phyloP scores from a whole-genome alignment of 2,329 filamentous ascomycete species.

The Aphanoascus verrucosus region DNA sequence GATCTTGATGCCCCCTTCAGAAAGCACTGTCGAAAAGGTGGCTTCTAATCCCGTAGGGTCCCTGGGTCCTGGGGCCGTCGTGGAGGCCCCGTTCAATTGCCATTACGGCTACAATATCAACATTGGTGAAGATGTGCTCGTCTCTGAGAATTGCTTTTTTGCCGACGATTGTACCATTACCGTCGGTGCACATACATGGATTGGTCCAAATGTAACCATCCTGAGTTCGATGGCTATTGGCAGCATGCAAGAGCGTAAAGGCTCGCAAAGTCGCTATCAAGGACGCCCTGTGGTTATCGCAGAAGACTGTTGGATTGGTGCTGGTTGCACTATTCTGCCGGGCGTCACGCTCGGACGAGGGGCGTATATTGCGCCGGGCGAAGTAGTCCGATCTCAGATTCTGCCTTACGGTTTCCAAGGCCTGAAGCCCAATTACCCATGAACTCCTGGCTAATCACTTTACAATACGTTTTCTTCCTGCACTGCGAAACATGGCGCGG shows the following conservation, averaged over 20 bases:
- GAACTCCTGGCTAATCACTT: not conserved
- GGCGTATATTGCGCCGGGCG: slow-evolving; percentile 37
- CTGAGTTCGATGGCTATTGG: slow-evolving; percentile 63
- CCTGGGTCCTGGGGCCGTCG: slow-evolving; percentile 63
- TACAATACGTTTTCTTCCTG: not conserved
- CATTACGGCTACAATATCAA: slow-evolving; percentile 94
- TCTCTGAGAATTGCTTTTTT: slow-evolving; percentile 74
- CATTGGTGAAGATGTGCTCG: slow-evolving; percentile 72
- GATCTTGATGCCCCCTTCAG: slow-evolving; percentile 27
- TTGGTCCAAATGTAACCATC: slow-evolving; percentile 78
- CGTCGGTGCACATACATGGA: slow-evolving; percentile 59
- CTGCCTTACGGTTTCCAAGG: slow-evolving; percentile 35
- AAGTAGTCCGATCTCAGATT: slow-evolving; percentile 36
- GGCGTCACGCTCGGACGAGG: slow-evolving; percentile 35
- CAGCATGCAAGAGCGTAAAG: slow-evolving; percentile 62
- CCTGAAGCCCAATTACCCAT: slow-evolving; percentile 30
- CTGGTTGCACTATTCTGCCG: slow-evolving; percentile 48
- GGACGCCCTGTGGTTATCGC: slow-evolving; percentile 67
- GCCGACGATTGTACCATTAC: slow-evolving; percentile 74
- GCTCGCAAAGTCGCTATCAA: slow-evolving; percentile 59
- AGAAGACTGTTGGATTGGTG: slow-evolving; percentile 57
- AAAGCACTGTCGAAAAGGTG: slow-evolving; percentile 38
- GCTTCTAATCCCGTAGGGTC: slow-evolving; percentile 44
- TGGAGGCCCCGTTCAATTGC: slow-evolving; percentile 82
- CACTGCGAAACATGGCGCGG: not conserved